A percentile compares a stretch with the other conserved stretches of the same genome.
Conservation (phyloP, 129 eudicot species). For the Saposhnikovia divaricata region DNA sequence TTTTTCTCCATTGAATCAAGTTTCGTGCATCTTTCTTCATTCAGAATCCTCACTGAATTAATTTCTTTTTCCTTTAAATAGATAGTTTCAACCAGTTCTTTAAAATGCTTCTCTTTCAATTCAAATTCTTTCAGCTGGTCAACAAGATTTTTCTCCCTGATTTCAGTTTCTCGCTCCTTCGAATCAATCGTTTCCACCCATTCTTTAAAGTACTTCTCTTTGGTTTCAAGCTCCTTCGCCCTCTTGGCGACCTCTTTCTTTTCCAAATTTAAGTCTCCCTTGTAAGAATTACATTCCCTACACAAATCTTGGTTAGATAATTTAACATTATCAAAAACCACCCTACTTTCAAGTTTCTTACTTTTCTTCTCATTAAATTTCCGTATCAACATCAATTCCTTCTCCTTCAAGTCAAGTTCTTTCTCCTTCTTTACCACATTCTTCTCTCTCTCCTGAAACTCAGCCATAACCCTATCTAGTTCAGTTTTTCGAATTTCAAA, state of each 20-base stretch:
- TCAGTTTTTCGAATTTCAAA: background rate
- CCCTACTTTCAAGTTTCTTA: background rate
- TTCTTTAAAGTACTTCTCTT: constrained; percentile 8
- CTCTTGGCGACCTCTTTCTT: background rate
- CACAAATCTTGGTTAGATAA: background rate
- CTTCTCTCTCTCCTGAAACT: too few relatives aligned
- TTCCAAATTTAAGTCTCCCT: background rate
- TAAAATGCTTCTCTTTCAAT: background rate
- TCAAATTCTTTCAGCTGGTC: background rate
- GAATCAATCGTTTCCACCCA: constrained; percentile 5
- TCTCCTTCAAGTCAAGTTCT: background rate
- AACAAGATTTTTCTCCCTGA: background rate
- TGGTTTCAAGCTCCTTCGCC: constrained; percentile 11
- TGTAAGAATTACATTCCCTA: background rate
- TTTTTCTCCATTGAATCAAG: background rate
- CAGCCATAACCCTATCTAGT: background rate
- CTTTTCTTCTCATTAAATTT: background rate
- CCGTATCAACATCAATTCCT: background rate
- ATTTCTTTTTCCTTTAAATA: background rate
- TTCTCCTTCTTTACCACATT: background rate
- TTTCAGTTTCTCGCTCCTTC: background rate
- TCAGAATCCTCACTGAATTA: background rate
- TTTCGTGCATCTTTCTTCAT: constrained; percentile 2
- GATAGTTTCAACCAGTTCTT: background rate
- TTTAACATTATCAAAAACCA: background rate